Base-by-base conservation (phyloP, 768 basidiomycete genomes). In the Suillus placidus region DNA sequence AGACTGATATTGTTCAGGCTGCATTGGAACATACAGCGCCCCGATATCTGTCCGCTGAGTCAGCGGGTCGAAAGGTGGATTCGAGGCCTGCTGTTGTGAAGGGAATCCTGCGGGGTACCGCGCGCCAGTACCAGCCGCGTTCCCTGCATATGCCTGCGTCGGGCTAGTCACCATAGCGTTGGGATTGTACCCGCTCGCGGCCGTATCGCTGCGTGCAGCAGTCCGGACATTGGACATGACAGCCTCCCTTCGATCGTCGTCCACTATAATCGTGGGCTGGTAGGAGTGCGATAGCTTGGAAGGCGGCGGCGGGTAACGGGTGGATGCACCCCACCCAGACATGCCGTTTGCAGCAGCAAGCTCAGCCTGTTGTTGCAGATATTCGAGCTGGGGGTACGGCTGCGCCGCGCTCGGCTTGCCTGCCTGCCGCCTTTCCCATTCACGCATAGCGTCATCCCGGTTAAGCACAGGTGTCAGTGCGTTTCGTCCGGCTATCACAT, bases 391-490 rank as follows among this genome's bases (percentile, higher is more conserved):
- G 7, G 92, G 94, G 71, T 96, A 95, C 32, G 90, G 89, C 72
- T 90, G 88, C 18, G 88, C 85, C n/a, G 87, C 87, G 14, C 81
- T 78, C 1, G 86, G 83, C 71, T 90, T 91, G 20, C 90, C 93
- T 13, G 88, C 80, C 73, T 95, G 92, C 67, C 95, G 81, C 69
- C 95, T 80, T 78, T 99, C 97, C 97, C 97, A 99, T 79, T 98
- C 97, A 51, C 91, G 87, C 82, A 94, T 91, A 52, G 93, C 91
- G 68, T 99, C 97, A 69, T 99, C 97, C 61, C 97, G 85, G 71
- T 97, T 96, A 69, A 99, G 79, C 37, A 97, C 95, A 3, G 97
- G 97, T 16, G 95, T 97, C 76, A 97, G 76, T 26, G 93, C 91
- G 71, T 94, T 93, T 62, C 94, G 83, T 47, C 88, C 87, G 60